A percentile compares a stretch with the other conserved stretches of the same genome.
phyloP scores from a whole-genome alignment of 1,284 basidiomycete species.

The Sparassis latifolia region DNA sequence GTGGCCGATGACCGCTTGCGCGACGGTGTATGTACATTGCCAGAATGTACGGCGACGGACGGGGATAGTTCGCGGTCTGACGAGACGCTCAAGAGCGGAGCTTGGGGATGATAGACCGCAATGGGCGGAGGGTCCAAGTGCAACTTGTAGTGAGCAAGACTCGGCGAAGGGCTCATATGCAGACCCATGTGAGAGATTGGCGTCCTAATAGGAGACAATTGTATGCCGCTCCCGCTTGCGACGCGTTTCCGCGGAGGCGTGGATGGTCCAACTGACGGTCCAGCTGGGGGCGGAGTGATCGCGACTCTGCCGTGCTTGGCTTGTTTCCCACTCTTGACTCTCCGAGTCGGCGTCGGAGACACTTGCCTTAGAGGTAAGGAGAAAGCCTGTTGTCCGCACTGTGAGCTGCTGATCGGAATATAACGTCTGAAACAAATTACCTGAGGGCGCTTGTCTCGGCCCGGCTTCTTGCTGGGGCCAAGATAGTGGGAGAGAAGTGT shows the following conservation, averaged over 20 bases:
- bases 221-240: slow-evolving; percentile 18
- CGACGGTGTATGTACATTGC: slow-evolving; percentile 46
- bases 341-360: slow-evolving; percentile 43
- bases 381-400: slow-evolving; percentile 2
- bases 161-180: slow-evolving; percentile 58
- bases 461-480: background rate
- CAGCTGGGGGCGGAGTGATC: slow-evolving; percentile 18
- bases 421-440: slow-evolving; percentile 3
- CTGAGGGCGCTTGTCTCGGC: slow-evolving; percentile 3
- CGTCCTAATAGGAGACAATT: slow-evolving; percentile 54
- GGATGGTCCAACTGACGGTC: slow-evolving; percentile 11
- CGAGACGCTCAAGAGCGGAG: slow-evolving; percentile 8
- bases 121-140: slow-evolving; percentile 54
- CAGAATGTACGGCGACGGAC: slow-evolving; percentile 30
- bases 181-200: slow-evolving; percentile 62
- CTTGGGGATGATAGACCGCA: slow-evolving; percentile 26
- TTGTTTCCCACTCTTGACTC: slow-evolving; percentile 6
- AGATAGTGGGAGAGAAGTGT: slow-evolving; percentile 1
- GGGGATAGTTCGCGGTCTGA: slow-evolving; percentile 17
- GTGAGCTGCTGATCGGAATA: no score
- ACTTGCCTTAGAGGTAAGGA: slow-evolving; percentile 35
- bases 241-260: slow-evolving; percentile 26
- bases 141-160: slow-evolving; percentile 57
- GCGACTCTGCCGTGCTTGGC: slow-evolving; percentile 27
- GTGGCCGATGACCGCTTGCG: slow-evolving; percentile 31